phyloP scores from a whole-genome alignment of 768 basidiomycete species.

The Suillus paluster region DNA sequence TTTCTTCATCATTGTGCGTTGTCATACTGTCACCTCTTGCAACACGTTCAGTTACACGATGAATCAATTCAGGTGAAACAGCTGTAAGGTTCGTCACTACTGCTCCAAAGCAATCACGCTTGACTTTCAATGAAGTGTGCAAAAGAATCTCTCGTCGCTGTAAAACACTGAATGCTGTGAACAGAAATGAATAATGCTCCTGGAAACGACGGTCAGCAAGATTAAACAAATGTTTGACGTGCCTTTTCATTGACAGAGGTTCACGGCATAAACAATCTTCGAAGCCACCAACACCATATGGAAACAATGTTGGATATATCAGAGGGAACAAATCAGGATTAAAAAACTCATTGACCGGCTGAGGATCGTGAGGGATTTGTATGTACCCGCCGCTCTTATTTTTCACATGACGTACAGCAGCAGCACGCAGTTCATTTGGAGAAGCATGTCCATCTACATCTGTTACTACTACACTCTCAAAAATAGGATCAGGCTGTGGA shows the following conservation, averaged over 20 bases:
- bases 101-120: conserved; percentile 24
- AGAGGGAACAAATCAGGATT: conserved; percentile 38
- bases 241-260: conserved; percentile 34
- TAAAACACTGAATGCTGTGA: conserved; percentile 46
- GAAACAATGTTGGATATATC: conserved; percentile 48
- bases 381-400: conserved; percentile 30
- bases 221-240: conserved; percentile 38
- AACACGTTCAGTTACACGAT: conserved; percentile 26
- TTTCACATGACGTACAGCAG: conserved; percentile 39
- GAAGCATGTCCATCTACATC: conserved; percentile 23
- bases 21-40: conserved; percentile 20
- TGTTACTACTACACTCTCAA: too few species aligned
- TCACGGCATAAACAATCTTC: conserved; percentile 30
- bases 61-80: conserved; percentile 26
- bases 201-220: background rate
- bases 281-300: conserved; percentile 48
- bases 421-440: conserved; percentile 33
- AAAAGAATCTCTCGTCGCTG: conserved; percentile 38
- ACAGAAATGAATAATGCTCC: conserved; percentile 38
- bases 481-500: conserved; percentile 14
- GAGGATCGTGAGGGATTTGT: conserved; percentile 35
- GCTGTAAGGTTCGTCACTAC: conserved; percentile 30
- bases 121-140: conserved; percentile 37
- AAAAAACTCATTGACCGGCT: conserved; percentile 40
- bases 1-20: conserved; percentile 31